These are phyloP conservation scores for Neurospora intermedia DNA, from an alignment of 495 filamentous ascomycete genomes.

Conservation along the genomic window DNA sequence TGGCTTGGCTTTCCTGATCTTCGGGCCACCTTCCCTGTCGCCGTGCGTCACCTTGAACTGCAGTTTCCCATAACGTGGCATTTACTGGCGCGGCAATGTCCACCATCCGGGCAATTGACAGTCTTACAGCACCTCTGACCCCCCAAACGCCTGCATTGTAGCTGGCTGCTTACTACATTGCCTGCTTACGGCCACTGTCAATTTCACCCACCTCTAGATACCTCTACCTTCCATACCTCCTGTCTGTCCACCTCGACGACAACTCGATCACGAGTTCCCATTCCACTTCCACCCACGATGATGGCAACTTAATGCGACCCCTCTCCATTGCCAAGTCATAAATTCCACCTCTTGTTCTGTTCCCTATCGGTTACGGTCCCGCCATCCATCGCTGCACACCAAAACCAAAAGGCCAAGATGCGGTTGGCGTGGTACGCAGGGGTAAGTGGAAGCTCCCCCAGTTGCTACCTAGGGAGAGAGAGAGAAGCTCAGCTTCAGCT, in stretches of 20 bases:
- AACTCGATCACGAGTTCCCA: neutral
- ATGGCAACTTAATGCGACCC: neutral
- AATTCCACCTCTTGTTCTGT: neutral
- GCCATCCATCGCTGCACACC: neutral
- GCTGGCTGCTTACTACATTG: neutral
- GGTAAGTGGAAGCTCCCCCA: slow-evolving; percentile 28
- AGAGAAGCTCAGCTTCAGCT: neutral
- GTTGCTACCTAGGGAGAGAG: neutral
- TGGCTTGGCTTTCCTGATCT: neutral
- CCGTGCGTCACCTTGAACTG: neutral
- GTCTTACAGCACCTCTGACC: neutral
- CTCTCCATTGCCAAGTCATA: neutral
- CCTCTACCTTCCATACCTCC: neutral
- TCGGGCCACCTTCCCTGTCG: neutral
- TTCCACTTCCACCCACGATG: neutral
- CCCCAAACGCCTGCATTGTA: neutral
- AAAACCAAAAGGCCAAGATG: slow-evolving; percentile 25
- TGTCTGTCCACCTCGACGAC: neutral
- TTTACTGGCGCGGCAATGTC: neutral
- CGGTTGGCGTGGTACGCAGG: slow-evolving; percentile 46
- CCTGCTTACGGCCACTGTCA: neutral
- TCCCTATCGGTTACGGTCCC: neutral
- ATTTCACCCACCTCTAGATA: neutral
- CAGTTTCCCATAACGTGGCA: neutral
- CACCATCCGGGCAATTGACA: neutral